Percentiles rank a stretch among this genome's conserved stretches.
phyloP scores from a whole-genome alignment of 2,329 filamentous ascomycete genomes.

The Colletotrichum liaoningense region DNA sequence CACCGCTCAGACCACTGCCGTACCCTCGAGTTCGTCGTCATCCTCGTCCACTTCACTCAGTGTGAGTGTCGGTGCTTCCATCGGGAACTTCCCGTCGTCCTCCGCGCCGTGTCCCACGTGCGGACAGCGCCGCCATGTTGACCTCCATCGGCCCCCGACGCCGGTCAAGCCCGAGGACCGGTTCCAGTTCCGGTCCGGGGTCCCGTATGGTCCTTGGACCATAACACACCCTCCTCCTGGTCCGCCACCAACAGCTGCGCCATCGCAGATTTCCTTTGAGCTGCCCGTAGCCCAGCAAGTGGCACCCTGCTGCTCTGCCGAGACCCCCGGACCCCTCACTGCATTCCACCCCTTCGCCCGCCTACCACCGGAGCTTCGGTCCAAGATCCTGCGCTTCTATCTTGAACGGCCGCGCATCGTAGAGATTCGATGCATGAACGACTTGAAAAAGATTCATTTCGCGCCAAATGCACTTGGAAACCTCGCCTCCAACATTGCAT shows the following conservation, averaged over 20 bases:
- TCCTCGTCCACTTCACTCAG: constrained; percentile 32
- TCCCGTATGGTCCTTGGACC: constrained; percentile 30
- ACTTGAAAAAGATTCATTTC: constrained; percentile 33
- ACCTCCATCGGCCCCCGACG: constrained; percentile 31
- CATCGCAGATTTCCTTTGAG: background rate
- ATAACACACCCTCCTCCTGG: constrained; percentile 19
- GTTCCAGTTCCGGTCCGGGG: constrained; percentile 32
- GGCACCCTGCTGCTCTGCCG: background rate
- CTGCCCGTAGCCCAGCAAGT: background rate
- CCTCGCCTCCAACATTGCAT: constrained; percentile 32
- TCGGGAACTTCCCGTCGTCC: constrained; percentile 25
- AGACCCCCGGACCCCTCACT: constrained; percentile 1
- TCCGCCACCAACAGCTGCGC: background rate
- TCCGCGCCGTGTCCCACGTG: constrained; percentile 32
- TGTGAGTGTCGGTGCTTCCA: constrained; percentile 27
- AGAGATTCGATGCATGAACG: constrained; percentile 51
- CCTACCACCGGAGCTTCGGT: constrained; percentile 60
- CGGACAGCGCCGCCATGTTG: constrained; percentile 29
- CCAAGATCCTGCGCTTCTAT: constrained; percentile 60
- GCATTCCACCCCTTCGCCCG: constrained; percentile 48
- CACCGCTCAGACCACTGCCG: constrained; percentile 27
- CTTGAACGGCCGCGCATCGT: constrained; percentile 57
- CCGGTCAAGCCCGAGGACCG: constrained; percentile 33
- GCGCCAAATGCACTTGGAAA: constrained; percentile 33
- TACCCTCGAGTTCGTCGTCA: constrained; percentile 18